Base-by-base conservation (phyloP, 441 rosid genomes). In the Erodium moschatum region DNA sequence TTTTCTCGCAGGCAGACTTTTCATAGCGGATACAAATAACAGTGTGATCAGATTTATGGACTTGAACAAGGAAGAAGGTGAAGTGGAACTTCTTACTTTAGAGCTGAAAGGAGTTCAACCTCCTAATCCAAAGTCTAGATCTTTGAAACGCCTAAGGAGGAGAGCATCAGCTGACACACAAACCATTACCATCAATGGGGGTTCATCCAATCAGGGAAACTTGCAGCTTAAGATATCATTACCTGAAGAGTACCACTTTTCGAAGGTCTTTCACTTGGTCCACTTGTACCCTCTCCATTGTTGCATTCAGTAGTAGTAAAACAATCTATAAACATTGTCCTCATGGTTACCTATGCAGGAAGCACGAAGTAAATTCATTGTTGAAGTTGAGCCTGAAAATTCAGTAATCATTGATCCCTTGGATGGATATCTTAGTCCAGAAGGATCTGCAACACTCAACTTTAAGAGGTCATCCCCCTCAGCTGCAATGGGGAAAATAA, bases 11-110 rank as follows among this genome's bases (percentile, higher is more conserved):
- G 98, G 97, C 72, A 84, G 79, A 74, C 85, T 94, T 67, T 83
- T 77, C 54, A 83, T 91, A 70, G 97, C 99, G 31, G 97, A 94
- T 82, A 94, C 97, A 64, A 94, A 91, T 83, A 94, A 94, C 79
- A 87, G 82, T 50, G 77, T 87, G 44, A 86, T 93, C 67, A 81
- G 98, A 73, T 91, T 81, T 75, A 76, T 94, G 72, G 96, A 91
- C 70, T 42, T 86, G 74, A 89, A 78, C 79, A 84, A 79, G 68
- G 74, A 67, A 76, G 81, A 78, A 69, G 66, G 86, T 61, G 83
- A 89, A 75, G 18, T n/a, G 56, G 18, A 48, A 60, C 79, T 94
- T 73, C 80, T 63, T 73, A 89, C 98, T 38, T 75, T 89, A 77
- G 97, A 89, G 81, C 89, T 91, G 76, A 88, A 87, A 77, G 96